phyloP scores from a whole-genome alignment of 2,329 filamentous ascomycete species.

The Botrytis pseudocinerea region DNA sequence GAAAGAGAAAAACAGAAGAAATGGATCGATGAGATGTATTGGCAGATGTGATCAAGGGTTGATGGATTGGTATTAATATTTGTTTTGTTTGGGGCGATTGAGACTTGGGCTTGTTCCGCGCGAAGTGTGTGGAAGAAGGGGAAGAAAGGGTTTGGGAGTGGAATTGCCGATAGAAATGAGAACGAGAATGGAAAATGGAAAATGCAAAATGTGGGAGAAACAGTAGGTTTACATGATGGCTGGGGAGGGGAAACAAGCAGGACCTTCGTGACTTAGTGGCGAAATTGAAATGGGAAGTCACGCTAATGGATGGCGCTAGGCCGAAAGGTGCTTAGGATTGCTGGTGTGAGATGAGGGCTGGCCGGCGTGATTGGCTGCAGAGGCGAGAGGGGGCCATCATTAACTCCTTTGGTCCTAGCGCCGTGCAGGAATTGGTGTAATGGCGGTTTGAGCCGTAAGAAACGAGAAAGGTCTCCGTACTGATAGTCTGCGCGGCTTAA shows the following conservation, averaged over 20 bases:
- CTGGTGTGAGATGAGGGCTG: background rate
- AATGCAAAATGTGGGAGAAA: slow-evolving; percentile 18
- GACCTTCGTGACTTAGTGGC: background rate
- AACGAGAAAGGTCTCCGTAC: background rate
- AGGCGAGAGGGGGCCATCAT: background rate
- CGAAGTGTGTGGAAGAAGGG: background rate
- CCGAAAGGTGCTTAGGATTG: background rate
- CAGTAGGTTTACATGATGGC: slow-evolving; percentile 17
- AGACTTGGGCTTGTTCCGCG: background rate
- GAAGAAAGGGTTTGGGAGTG: background rate
- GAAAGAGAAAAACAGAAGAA: background rate
- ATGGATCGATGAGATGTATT: background rate
- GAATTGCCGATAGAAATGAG: slow-evolving; percentile 10
- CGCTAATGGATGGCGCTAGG: background rate
- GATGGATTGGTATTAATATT: background rate
- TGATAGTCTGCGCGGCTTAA: background rate
- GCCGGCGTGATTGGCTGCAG: background rate
- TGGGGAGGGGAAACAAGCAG: slow-evolving; percentile 3
- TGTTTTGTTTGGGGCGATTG: too few relatives aligned
- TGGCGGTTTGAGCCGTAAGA: background rate
- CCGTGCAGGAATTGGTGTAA: background rate
- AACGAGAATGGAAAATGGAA: background rate
- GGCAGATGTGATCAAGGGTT: background rate
- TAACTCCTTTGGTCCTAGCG: background rate
- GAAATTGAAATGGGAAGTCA: slow-evolving; percentile 6